Base-by-base conservation (phyloP, 371 early-diverging fungal species). In the Enterospora canceri region DNA sequence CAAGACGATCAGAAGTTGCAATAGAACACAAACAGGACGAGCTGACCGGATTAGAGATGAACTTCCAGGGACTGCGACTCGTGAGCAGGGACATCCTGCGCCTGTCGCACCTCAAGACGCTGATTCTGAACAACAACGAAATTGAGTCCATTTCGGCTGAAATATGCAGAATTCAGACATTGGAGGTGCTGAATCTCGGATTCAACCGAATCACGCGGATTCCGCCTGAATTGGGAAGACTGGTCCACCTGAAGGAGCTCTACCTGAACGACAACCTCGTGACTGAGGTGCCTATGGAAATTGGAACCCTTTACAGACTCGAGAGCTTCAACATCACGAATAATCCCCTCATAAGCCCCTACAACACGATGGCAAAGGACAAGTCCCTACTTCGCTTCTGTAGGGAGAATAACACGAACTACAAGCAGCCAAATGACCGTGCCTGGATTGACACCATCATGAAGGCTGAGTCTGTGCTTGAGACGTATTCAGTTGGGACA, bases 291-390 rank as follows among this genome's bases (percentile, higher is more conserved):
- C 97, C 98, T 4, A 80, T 82, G 55, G 94, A 94, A 79, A 79
- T 96, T 50, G 96, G 96, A 2, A 85, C 85, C 8, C 81, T 97
- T 51, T 92, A 86, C 73, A 89, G 89, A 72, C 78, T 95, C 56
- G 91, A 93, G 65, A 85, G 82, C 1, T 80, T 97, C 31, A 92
- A 94, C 1, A 69, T 97, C 26, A 91, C 94, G 74, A 94, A 94
- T 16, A 97, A 97, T 80, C 95, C 94, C 1, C 72, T 97, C 57
- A 70, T 87, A 55, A 88, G 91, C 29, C 88, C 89, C 21, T 78
- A 92, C 33, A 84, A 85, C 68, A 81, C 82, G 0, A 69, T 92
- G 33, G 76, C 91, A 54, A 86, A 88, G 47, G 75, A 73, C 0
- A 88, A 89, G 70, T 89, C 91, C 35, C 85, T 94, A 24, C 85